These are phyloP conservation scores for Pythium angustatum DNA, from an alignment of 352 stramenopile genomes.

Conservation along the genomic window DNA sequence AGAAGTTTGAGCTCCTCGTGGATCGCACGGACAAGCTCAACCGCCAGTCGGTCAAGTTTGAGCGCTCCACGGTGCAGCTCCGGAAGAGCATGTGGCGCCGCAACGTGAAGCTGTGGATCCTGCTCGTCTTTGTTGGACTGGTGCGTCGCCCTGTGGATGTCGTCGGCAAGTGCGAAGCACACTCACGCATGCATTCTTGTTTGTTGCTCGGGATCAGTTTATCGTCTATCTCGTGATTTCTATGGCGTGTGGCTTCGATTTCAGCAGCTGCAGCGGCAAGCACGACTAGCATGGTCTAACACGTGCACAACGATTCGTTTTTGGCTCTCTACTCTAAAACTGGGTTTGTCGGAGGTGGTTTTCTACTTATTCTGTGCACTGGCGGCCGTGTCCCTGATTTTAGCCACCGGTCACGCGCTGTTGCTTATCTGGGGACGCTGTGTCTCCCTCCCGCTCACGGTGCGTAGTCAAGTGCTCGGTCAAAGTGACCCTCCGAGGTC, in stretches of 20 bases:
- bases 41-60: conserved; percentile 97
- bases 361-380: too few relatives aligned
- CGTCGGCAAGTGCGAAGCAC: not conserved
- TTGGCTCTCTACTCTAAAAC: too few relatives aligned
- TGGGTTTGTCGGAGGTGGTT: too few relatives aligned
- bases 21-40: conserved; percentile 96
- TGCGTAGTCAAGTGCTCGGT: conserved; percentile 76
- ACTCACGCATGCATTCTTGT: not conserved
- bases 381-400: too few relatives aligned
- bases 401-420: too few relatives aligned
- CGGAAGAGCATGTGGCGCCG: conserved; percentile 86
- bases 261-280: conserved; percentile 76
- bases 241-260: conserved; percentile 86
- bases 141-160: conserved; percentile 27
- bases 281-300: too few relatives aligned
- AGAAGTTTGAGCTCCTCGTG: conserved; percentile 97
- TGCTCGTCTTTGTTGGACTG: conserved; percentile 73
- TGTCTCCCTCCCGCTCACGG: too few relatives aligned
- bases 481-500: conserved; percentile 72
- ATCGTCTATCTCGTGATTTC: conserved; percentile 86
- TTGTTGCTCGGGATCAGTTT: conserved; percentile 32
- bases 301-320: too few relatives aligned
- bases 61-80: conserved; percentile 89
- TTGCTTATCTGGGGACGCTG: too few relatives aligned
- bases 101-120: conserved; percentile 87